Base-by-base conservation (phyloP, 768 basidiomycete genomes). In the Rhizopogon rudus region DNA sequence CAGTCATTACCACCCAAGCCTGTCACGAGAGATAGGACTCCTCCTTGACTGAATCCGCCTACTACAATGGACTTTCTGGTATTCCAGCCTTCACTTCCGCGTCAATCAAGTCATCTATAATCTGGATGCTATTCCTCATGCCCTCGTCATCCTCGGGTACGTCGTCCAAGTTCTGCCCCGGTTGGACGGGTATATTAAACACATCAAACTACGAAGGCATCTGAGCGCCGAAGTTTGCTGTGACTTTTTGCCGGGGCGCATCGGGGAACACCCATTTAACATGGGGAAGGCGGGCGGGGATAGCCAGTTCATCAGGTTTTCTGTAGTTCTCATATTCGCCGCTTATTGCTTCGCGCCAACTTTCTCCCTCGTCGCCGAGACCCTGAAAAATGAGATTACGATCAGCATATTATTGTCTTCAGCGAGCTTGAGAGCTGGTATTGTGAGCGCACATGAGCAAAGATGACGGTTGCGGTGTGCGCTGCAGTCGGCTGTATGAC, bases 41-140 rank as follows among this genome's bases (percentile, higher is more conserved):
- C 75, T 17, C 77, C 79, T 58, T 81, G 79, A 40, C 69, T 73
- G 60, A 81, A 77, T 4, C 81, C 81, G n/a, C 80, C 80, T 1
- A 82, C 59, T 3, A 79, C 68, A 51, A 81, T 75, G 52, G 68
- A 44, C 70, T 65, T 28, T 74, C 63, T 35, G 73, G 68, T 22
- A 78, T 71, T 3, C 75, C 75, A 7, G 67, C 65, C 39, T 75
- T 75, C 14, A 77, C 66, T 54, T 81, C 74, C 13, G 66, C 66
- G 2, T 69, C 63, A 54, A 83, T 72, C 43, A 82, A 59, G 3
- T 61, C 54, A 43, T 76, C 71, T 51, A 82, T 59, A 1, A 68
- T 54, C 8, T 61, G 60, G 7, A 73, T 67, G 9, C 75, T 71
- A 0, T 66, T 45, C 14, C 73, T 61, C 58, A 82, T 70, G 14